Conservation (phyloP, 192 early-diverging fungal species). For the Backusella macrospora region DNA sequence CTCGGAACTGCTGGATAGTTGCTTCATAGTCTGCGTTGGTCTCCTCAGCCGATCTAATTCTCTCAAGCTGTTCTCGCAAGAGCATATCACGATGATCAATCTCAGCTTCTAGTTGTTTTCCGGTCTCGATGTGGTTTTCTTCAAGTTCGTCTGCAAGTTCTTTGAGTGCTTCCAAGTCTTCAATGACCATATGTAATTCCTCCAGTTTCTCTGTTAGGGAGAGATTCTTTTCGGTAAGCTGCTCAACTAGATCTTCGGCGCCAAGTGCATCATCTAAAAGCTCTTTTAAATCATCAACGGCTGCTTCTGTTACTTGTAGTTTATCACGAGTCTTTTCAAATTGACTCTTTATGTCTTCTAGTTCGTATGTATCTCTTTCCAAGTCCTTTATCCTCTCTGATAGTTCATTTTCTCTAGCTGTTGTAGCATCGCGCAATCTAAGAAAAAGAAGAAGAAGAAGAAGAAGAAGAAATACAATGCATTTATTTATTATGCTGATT, state of each 20-base stretch:
- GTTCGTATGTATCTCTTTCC: constrained; percentile 66
- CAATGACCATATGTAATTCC: constrained; percentile 74
- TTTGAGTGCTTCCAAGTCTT: constrained; percentile 89
- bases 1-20: constrained; percentile 85
- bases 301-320: constrained; percentile 64
- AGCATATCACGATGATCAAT: constrained; percentile 78
- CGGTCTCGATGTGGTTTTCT: constrained; percentile 87
- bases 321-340: constrained; percentile 58
- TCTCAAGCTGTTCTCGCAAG: constrained; percentile 60
- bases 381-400: constrained; percentile 63
- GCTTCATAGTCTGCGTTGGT: constrained; percentile 84
- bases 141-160: constrained; percentile 93
- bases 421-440: constrained; percentile 78
- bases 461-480: not conserved
- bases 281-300: constrained; percentile 83
- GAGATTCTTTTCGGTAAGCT: constrained; percentile 85
- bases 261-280: constrained; percentile 80
- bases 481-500: not conserved
- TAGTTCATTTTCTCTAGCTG: constrained; percentile 71
- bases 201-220: constrained; percentile 76
- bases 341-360: constrained; percentile 62
- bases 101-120: constrained; percentile 83
- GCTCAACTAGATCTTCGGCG: constrained; percentile 84
- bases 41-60: constrained; percentile 72
- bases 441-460: not conserved